Percentiles rank a stretch among this genome's conserved stretches.
phyloP scores from a whole-genome alignment of 2,329 filamentous ascomycete species.

The Sphaceloma murrayae region DNA sequence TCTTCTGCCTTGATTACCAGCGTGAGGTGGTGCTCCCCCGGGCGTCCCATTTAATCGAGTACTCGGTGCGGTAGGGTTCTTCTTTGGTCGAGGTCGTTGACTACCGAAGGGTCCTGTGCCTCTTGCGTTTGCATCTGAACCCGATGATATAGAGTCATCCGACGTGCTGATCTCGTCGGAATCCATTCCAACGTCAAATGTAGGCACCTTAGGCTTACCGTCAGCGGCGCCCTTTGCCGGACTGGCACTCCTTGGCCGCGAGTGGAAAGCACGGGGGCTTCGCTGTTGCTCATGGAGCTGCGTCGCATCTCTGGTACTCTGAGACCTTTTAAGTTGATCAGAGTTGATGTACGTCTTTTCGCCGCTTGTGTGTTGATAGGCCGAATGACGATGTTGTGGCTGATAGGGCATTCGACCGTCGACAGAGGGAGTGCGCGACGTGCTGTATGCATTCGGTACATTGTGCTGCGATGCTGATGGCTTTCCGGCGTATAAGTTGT shows the following conservation, averaged over 20 bases:
- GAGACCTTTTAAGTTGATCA: constrained; percentile 43
- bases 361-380: constrained; percentile 27
- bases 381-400: constrained; percentile 4
- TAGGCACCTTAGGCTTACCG: constrained; percentile 16
- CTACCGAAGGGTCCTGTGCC: constrained; percentile 17
- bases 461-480: constrained; percentile 38
- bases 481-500: constrained; percentile 30
- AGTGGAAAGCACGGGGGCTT: constrained; percentile 18
- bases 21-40: neutral
- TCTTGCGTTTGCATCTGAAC: constrained; percentile 14
- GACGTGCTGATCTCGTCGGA: constrained; percentile 17
- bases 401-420: neutral
- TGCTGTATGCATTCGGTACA: constrained; percentile 46
- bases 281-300: constrained; percentile 18
- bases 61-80: constrained; percentile 26
- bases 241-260: constrained; percentile 10
- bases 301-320: constrained; percentile 41
- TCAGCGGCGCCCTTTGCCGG: constrained; percentile 8
- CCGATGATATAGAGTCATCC: constrained; percentile 13
- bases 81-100: constrained; percentile 24
- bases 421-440: constrained; percentile 24
- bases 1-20: neutral
- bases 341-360: constrained; percentile 49
- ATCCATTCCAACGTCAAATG: constrained; percentile 22
- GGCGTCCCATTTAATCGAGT: constrained; percentile 21